Percentiles rank a stretch among this genome's conserved stretches.
Evolutionary conservation across 1,284 basidiomycete species (phyloP).

Genomic region (Sporisorium graminicola): DNA sequence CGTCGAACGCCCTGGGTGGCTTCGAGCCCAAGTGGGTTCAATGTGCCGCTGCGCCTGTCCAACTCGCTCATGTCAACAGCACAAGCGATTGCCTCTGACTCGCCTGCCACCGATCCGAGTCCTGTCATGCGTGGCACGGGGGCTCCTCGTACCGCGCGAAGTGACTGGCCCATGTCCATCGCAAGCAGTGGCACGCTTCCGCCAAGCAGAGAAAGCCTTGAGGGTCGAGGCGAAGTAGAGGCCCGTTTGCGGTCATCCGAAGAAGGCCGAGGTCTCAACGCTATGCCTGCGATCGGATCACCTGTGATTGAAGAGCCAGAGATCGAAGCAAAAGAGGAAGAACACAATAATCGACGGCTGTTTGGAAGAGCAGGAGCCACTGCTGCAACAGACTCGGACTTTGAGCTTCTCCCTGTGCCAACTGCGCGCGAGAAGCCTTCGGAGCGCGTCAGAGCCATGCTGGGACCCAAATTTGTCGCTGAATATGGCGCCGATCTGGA

Average conservation of each 20-base stretch:
- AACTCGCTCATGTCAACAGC: conserved; percentile 43
- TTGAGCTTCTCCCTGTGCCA: conserved; percentile 25
- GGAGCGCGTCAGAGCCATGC: conserved; percentile 42
- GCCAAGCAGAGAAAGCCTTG: conserved; percentile 19
- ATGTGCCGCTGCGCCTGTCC: conserved; percentile 38
- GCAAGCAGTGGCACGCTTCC: conserved; percentile 31
- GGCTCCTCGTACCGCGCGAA: conserved; percentile 21
- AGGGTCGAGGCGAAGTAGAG: conserved; percentile 21
- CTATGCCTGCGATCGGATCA: conserved; percentile 17
- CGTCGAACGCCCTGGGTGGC: conserved; percentile 36
- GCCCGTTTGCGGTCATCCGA: conserved; percentile 17
- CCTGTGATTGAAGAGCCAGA: conserved; percentile 33
- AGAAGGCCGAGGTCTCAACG: conserved; percentile 10
- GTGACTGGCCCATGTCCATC: conserved; percentile 48
- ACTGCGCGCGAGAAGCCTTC: conserved; percentile 20
- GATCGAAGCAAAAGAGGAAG: conserved; percentile 9
- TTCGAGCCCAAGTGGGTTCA: conserved; percentile 41
- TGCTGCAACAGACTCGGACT: conserved; percentile 3
- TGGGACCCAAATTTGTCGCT: conserved; percentile 40
- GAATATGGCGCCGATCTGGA: conserved; percentile 39
- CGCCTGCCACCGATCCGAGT: conserved; percentile 15
- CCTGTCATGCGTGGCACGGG: conserved; percentile 13
- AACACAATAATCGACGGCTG: background rate
- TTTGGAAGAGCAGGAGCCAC: background rate
- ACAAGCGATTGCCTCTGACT: conserved; percentile 17